Evolutionary conservation across 2,329 filamentous ascomycete genomes (phyloP), one percentile per base, ranked within the genome.

Genomic region (Pseudogymnoascus sp.): DNA sequence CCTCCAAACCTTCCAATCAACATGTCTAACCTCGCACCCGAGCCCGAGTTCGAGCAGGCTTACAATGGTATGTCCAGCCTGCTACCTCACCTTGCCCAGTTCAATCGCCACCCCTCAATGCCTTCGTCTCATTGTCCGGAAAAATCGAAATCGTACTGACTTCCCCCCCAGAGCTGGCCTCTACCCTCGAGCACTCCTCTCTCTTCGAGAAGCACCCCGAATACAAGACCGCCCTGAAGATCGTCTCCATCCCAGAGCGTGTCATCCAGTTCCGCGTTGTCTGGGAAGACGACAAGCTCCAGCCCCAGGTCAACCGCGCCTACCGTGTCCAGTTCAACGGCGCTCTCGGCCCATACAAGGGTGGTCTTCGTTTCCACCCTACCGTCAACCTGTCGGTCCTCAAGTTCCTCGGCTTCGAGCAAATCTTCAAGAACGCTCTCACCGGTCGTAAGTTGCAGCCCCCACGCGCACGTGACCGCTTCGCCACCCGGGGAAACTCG

Each of bases 381-480:
- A 86, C 87, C 9, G 90, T 94, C 76, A 94, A 88, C 77, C 75
- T 88, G 72, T 86, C 83, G 65, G 85, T 88, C 72, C 85, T 99
- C 71, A 99, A 99, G 82, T 97, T 97, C 80, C 84, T 99, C 73
- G 94, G 93, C 67, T 97, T 97, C 72, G 94, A 99, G 86, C 94
- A 97, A 81, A 95, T 93, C 79, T 97, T 97, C 84, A 97, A 97
- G 85, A 97, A 97, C 90, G 94, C 94, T 68, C 81, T 97, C 69
- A 97, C 94, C 64, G 94, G 94, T 73, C 79, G 89, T 92, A 80
- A 81, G 89, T 85, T 63, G n/a, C 47, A 58, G 57, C n/a, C 60
- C 69, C 69, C 36, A 69, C 2, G 22, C 22, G 22, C 33, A 47
- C 38, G 15, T 18, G 41, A 36, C 30, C 50, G 36, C 4, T 38